Evolutionary conservation across 2,329 filamentous ascomycete species (phyloP), one percentile per base, ranked within the genome.

Genomic region (Cytospora piceicola): DNA sequence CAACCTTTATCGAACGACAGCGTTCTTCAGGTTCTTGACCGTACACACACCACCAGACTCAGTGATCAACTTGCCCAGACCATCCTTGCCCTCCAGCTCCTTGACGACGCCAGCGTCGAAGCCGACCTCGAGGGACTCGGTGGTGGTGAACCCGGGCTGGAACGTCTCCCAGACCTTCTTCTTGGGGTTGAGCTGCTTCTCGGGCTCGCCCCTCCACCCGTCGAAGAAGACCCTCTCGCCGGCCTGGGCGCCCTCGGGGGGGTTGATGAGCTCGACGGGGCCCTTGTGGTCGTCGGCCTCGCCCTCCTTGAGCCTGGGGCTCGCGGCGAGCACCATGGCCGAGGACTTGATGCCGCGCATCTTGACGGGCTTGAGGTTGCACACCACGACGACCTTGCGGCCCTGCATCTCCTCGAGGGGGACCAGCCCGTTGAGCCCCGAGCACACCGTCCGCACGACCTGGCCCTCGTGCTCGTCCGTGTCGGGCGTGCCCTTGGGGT

Each of bases 161-260:
- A 97, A 92, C 12, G 86, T 92, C 84, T 99, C 95, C 94, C 94
- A 98, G 68, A 98, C 83, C 89, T 98, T 98, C 89, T 98, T 99
- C 90, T 99, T 99, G 66, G 95, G 95, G 85, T 98, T 99, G 65
- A 99, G 85, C 60, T 94, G 88, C 69, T 90, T 90, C 85, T 99
- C 95, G 0, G 95, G 93, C 83, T 96, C 91, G 67, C 93, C 94
- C 77, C 92, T 85, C 89, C 92, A 99, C 57, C 95, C 95, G 76
- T 98, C 92, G 76, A 99, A 99, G 84, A 85, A 94, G 60, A 98
- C 91, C 17, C 92, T 84, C 76, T 97, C 93, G 66, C 95, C 95
- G 7, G 94, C 92, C 75, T 89, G 87, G 53, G 92, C 85, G 51
- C 86, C 92, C 22, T 84, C 86, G 1, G 95, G 95, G 0, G 94